These are phyloP conservation scores for Pseudocercospora vitis DNA, from an alignment of 2,329 filamentous ascomycete genomes.

Conservation along the genomic window DNA sequence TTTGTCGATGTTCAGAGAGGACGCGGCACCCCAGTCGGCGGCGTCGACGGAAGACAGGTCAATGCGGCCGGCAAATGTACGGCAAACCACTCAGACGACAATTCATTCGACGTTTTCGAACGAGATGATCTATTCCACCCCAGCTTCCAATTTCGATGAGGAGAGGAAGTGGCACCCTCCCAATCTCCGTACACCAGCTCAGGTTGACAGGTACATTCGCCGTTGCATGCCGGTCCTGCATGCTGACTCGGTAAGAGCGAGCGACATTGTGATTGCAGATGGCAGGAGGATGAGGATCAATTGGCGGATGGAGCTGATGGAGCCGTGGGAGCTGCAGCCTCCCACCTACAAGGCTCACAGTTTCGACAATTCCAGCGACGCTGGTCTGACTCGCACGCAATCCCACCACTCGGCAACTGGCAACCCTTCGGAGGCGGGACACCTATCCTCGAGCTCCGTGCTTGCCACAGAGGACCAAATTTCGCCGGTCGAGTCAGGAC, in stretches of 20 bases:
- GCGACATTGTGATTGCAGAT: constrained; percentile 46
- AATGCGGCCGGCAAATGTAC: constrained; percentile 25
- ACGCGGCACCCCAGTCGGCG: constrained; percentile 19
- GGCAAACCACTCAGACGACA: constrained; percentile 32
- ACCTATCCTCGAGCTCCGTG: constrained; percentile 23
- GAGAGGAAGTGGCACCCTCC: constrained; percentile 39
- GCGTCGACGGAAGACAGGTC: constrained; percentile 11
- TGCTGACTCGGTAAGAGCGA: constrained; percentile 46
- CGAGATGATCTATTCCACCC: constrained; percentile 38
- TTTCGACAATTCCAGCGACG: constrained; percentile 19
- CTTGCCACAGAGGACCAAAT: constrained; percentile 23
- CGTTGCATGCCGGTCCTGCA: constrained; percentile 50
- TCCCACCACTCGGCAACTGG: constrained; percentile 25
- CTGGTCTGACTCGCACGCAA: constrained; percentile 16
- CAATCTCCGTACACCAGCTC: constrained; percentile 38
- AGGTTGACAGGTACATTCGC: constrained; percentile 48
- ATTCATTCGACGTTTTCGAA: constrained; percentile 26
- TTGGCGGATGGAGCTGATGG: constrained; percentile 43
- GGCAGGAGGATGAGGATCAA: constrained; percentile 49
- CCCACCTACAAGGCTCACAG: constrained; percentile 44
- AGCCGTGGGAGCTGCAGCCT: constrained; percentile 45
- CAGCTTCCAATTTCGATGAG: constrained; percentile 34
- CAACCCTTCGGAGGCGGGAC: constrained; percentile 12
- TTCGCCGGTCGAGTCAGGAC: constrained; percentile 20
- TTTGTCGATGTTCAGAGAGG: constrained; percentile 37